These are phyloP conservation scores for Tilletia walkeri DNA, from an alignment of 1,284 basidiomycete genomes.

Conservation along the genomic window DNA sequence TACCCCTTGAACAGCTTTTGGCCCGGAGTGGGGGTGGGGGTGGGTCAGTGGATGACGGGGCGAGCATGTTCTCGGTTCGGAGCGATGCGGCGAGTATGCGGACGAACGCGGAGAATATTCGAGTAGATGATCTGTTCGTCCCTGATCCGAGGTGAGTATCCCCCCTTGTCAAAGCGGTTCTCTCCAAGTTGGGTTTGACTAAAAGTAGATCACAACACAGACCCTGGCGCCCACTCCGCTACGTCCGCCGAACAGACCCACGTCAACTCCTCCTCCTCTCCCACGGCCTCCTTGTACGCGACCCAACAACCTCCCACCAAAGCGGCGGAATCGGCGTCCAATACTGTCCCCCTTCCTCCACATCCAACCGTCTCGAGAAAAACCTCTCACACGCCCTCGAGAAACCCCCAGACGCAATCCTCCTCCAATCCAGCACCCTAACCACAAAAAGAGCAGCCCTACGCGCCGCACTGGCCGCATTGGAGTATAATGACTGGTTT, in stretches of 20 bases:
- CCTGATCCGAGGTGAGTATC: constrained; percentile 40
- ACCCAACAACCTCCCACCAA: neutral
- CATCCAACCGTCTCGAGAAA: constrained; percentile 28
- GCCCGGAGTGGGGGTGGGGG: neutral
- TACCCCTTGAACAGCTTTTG: neutral
- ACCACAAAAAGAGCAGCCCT: constrained; percentile 39
- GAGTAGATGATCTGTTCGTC: constrained; percentile 40
- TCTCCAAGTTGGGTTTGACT: too few species aligned
- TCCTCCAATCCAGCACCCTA: constrained; percentile 23
- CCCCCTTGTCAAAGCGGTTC: too few species aligned
- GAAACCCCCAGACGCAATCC: constrained; percentile 32
- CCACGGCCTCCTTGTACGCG: constrained; percentile 11
- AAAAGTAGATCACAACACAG: neutral
- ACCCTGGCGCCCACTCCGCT: constrained; percentile 44
- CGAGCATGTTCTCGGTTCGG: neutral
- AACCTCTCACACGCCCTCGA: constrained; percentile 51
- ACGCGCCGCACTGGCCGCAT: constrained; percentile 45
- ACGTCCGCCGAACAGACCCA: constrained; percentile 50
- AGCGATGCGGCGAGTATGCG: constrained; percentile 22
- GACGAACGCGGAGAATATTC: constrained; percentile 20
- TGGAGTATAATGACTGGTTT: constrained; percentile 50
- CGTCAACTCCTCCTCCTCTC: constrained; percentile 50
- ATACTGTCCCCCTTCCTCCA: constrained; percentile 19
- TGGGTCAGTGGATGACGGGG: neutral
- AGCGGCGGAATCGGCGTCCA: constrained; percentile 26